phyloP scores from a whole-genome alignment of 2,329 filamentous ascomycete species.

The Penicillium sp. region DNA sequence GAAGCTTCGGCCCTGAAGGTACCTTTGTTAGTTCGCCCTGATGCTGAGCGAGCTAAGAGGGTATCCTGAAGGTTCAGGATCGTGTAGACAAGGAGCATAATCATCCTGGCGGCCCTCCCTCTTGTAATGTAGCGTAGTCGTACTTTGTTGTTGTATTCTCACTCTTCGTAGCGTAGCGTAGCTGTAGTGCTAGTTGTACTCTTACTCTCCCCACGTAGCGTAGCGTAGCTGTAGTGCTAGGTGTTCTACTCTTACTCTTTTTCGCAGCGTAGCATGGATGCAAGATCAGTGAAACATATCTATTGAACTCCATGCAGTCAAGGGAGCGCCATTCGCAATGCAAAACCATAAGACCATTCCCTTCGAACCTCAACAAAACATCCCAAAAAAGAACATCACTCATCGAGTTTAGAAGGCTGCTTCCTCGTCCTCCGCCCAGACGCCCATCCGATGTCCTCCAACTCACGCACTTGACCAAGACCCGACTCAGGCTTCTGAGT shows the following conservation, averaged over 20 bases:
- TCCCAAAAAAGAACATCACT: constrained; percentile 3
- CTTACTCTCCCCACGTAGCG: too few relatives aligned
- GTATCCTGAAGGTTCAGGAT: too few relatives aligned
- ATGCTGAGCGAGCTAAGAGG: too few relatives aligned
- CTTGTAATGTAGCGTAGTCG: too few relatives aligned
- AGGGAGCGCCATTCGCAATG: constrained; percentile 18
- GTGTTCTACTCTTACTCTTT: background rate
- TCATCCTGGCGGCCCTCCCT: too few relatives aligned
- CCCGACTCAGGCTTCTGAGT: constrained; percentile 14
- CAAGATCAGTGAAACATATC: background rate
- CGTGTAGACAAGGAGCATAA: too few relatives aligned
- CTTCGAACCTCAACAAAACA: background rate
- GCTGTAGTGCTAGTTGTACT: too few relatives aligned
- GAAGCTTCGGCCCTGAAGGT: too few relatives aligned
- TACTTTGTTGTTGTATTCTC: too few relatives aligned
- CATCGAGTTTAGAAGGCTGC: constrained; percentile 21
- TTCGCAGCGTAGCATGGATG: background rate
- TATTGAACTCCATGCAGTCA: constrained; percentile 1
- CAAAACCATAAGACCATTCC: constrained; percentile 9
- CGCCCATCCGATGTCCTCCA: constrained; percentile 34
- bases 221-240: too few relatives aligned
- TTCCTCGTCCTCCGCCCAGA: constrained; percentile 35
- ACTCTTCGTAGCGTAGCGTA: too few relatives aligned
- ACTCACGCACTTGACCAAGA: constrained; percentile 29
- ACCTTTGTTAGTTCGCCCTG: too few relatives aligned